Percentiles rank a stretch among this genome's conserved stretches.
These are phyloP conservation scores for Cordyceps cateniannulata DNA, from an alignment of 2,329 filamentous ascomycete genomes.

Conservation along the genomic window DNA sequence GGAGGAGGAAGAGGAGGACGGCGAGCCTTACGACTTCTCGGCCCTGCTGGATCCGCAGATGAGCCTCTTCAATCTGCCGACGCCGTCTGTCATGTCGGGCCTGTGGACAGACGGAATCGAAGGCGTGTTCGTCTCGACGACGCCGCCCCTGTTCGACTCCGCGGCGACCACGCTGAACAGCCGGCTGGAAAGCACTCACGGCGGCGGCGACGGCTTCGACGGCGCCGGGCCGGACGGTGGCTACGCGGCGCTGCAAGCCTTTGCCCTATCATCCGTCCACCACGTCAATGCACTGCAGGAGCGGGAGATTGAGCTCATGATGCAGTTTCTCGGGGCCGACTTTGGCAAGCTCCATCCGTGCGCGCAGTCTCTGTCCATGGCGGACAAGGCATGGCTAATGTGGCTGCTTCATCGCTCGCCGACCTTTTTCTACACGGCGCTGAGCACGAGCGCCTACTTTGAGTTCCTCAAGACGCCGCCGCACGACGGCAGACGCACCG, in stretches of 20 bases:
- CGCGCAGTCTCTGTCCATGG: neutral
- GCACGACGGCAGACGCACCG: neutral
- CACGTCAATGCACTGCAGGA: neutral
- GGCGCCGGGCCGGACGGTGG: neutral
- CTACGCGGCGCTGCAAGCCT: neutral
- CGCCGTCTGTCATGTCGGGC: neutral
- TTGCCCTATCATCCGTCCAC: neutral
- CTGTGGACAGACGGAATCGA: neutral
- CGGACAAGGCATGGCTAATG: neutral
- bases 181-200: no score
- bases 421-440: neutral
- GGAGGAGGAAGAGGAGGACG: neutral
- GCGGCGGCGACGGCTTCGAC: no score
- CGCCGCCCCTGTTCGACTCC: neutral
- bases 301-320: neutral
- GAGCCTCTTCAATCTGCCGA: neutral
- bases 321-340: neutral
- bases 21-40: neutral
- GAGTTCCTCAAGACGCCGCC: neutral
- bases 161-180: neutral
- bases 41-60: neutral
- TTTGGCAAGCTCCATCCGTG: neutral
- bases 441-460: constrained; percentile 4
- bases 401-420: constrained; percentile 1
- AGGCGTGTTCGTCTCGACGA: neutral